Conservation (phyloP, 2,329 filamentous ascomycete genomes). For the Celoporthe dispersa region DNA sequence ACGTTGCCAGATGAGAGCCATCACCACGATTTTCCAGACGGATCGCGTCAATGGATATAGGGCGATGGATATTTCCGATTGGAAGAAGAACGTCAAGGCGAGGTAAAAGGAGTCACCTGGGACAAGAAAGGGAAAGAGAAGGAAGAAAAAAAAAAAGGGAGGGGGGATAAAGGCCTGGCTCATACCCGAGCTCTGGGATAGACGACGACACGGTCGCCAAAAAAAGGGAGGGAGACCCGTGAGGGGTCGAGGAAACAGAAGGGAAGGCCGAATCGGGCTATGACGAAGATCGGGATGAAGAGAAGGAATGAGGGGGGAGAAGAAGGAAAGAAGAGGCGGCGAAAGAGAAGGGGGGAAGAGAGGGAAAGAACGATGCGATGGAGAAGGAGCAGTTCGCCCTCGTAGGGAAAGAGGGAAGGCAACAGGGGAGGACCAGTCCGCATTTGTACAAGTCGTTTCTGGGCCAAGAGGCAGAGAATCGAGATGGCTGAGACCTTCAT, state of each 20-base stretch:
- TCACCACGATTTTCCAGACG: neutral
- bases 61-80: neutral
- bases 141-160: too few species aligned
- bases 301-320: neutral
- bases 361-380: neutral
- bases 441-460: conserved; percentile 11
- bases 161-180: neutral
- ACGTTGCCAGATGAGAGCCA: neutral
- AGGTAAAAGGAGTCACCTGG: neutral
- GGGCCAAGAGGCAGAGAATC: neutral
- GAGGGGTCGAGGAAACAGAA: neutral
- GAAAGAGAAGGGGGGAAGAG: neutral
- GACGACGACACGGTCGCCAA: neutral
- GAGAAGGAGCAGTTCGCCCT: neutral
- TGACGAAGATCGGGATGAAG: neutral
- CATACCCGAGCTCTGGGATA: neutral
- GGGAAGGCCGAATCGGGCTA: too few species aligned
- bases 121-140: neutral
- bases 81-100: too few species aligned
- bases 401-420: neutral
- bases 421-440: conserved; percentile 5
- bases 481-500: conserved; percentile 1
- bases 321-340: neutral
- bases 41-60: too few species aligned
- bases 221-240: neutral